phyloP scores from a whole-genome alignment of 768 basidiomycete species.

The Kondoa malvinella region DNA sequence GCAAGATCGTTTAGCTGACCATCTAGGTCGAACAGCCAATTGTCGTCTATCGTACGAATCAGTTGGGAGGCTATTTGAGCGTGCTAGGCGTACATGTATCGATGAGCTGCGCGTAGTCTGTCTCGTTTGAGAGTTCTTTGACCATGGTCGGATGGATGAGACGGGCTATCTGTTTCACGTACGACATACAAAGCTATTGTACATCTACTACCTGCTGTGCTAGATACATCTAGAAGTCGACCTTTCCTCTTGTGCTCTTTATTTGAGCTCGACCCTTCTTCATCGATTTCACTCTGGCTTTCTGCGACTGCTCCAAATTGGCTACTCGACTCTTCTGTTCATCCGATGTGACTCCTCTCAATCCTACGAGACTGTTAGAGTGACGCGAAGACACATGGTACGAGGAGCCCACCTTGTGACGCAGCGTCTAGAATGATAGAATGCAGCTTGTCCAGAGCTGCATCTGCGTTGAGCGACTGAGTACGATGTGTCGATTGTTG shows the following conservation, averaged over 20 bases:
- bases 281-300: background rate
- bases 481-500: background rate
- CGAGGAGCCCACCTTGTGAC: background rate
- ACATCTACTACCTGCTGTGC: no score
- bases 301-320: background rate
- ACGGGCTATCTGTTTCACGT: no score
- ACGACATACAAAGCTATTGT: no score
- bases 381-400: background rate
- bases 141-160: background rate
- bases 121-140: background rate
- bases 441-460: background rate
- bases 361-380: background rate
- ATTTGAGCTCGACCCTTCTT: background rate
- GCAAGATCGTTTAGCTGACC: slow-evolving; percentile 1
- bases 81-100: background rate
- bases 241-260: background rate
- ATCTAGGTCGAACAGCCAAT: slow-evolving; percentile 25
- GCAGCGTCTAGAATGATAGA: background rate
- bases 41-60: slow-evolving; percentile 15
- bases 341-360: background rate
- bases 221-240: no score
- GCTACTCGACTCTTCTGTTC: background rate
- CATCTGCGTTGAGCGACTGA: background rate
- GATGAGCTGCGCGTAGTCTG: background rate
- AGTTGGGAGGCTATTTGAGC: background rate